Evolutionary conservation across 345 rosid genomes (phyloP).

Genomic region (Lumnitzera littorea): DNA sequence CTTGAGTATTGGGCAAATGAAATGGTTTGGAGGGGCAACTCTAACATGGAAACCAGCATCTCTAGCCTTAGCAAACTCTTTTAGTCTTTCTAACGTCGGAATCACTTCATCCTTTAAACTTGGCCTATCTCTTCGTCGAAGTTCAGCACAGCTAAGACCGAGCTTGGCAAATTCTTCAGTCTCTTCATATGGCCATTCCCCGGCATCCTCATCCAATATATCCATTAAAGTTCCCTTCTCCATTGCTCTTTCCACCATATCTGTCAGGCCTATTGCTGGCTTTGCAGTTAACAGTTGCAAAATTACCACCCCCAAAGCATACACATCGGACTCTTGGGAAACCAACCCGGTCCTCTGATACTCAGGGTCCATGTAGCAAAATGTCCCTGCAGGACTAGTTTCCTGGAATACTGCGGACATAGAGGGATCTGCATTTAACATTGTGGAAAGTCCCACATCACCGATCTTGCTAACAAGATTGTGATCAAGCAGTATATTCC

Average conservation of each 20-base stretch:
- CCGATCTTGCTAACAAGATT: conserved; percentile 86
- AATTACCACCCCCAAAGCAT: conserved; percentile 77
- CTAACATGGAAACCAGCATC: conserved; percentile 7
- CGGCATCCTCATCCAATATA: conserved; percentile 65
- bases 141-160: conserved; percentile 71
- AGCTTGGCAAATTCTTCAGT: conserved; percentile 55
- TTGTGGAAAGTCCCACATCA: conserved; percentile 80
- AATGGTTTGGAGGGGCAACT: conserved; percentile 46
- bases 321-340: conserved; percentile 71
- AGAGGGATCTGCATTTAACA: conserved; percentile 32
- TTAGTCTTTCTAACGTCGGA: conserved; percentile 57
- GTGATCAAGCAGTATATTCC: conserved; percentile 72
- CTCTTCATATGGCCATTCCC: conserved; percentile 72
- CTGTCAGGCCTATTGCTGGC: conserved; percentile 63
- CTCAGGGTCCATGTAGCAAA: conserved; percentile 87
- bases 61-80: conserved; percentile 43
- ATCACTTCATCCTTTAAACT: conserved; percentile 52
- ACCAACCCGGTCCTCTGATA: conserved; percentile 76
- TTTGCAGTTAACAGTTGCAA: conserved; percentile 76
- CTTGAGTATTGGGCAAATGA: conserved; percentile 76
- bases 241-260: conserved; percentile 56
- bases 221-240: conserved; percentile 25
- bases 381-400: conserved; percentile 70
- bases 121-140: conserved; percentile 70
- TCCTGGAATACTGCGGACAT: conserved; percentile 33